Evolutionary conservation across 495 filamentous ascomycete species (phyloP).

Genomic region (Annulohypoxylon bovei): DNA sequence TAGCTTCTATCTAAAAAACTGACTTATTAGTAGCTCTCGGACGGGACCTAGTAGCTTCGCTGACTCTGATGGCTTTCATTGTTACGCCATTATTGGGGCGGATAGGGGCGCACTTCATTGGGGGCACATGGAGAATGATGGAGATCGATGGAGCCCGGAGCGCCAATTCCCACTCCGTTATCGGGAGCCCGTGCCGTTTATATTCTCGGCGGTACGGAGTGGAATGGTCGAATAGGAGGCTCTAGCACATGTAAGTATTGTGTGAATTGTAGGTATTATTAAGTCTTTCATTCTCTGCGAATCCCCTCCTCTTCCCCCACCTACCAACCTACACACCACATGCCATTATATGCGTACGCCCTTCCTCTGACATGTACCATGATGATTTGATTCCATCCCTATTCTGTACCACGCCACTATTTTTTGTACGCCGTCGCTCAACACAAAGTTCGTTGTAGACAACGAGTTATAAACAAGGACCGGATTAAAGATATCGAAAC

Average conservation of each 20-base stretch:
- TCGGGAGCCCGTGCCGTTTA: conserved; percentile 32
- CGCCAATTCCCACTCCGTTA: conserved; percentile 35
- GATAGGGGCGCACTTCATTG: neutral
- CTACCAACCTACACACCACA: conserved; percentile 6
- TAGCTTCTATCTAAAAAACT: conserved; percentile 1
- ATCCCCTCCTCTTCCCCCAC: neutral
- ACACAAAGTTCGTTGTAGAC: conserved; percentile 16
- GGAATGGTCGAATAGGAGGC: conserved; percentile 13
- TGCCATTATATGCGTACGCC: conserved; percentile 39
- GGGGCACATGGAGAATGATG: neutral
- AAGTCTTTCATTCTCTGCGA: conserved; percentile 29
- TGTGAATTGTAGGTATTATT: conserved; percentile 31
- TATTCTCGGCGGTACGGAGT: conserved; percentile 23
- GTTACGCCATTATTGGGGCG: conserved; percentile 25
- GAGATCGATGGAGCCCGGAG: conserved; percentile 11
- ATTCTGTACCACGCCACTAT: conserved; percentile 31
- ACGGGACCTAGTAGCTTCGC: neutral
- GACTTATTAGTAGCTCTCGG: conserved; percentile 11
- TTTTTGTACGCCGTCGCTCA: conserved; percentile 53
- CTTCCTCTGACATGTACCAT: conserved; percentile 34
- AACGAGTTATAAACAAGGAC: conserved; percentile 36
- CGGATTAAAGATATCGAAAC: conserved; percentile 26
- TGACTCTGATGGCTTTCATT: neutral
- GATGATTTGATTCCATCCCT: conserved; percentile 12
- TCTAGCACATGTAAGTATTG: neutral